These are phyloP conservation scores for Globisporangium cystogenes DNA, from an alignment of 352 stramenopile genomes.

Conservation along the genomic window DNA sequence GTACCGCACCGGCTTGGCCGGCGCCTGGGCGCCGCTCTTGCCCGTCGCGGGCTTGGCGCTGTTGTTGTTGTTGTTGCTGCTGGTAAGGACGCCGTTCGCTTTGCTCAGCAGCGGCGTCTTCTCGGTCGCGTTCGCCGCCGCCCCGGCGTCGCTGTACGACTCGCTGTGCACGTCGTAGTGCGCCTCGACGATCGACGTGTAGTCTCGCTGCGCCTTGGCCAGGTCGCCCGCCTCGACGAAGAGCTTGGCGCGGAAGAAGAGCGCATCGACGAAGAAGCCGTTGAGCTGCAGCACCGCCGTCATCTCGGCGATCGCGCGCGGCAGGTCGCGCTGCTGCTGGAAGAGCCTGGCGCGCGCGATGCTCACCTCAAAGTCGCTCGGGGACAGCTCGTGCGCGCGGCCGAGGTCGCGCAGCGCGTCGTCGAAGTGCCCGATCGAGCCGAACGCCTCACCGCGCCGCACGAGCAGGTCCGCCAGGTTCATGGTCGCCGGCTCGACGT, in stretches of 20 bases:
- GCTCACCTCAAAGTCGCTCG: conserved; percentile 51
- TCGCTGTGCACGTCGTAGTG: conserved; percentile 39
- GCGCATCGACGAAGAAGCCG: conserved; percentile 67
- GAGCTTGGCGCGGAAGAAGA: conserved; percentile 56
- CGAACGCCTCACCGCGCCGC: conserved; percentile 38
- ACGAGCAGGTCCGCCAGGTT: conserved; percentile 26
- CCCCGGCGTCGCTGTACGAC: conserved; percentile 4
- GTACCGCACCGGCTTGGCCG: conserved; percentile 26
- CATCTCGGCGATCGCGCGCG: conserved; percentile 43
- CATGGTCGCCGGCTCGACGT: conserved; percentile 32
- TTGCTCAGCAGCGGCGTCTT: conserved; percentile 15
- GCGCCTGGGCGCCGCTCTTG: not conserved
- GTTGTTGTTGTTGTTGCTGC: not conserved
- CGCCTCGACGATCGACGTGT: conserved; percentile 64
- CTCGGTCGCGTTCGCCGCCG: conserved; percentile 1
- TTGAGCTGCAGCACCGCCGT: conserved; percentile 48
- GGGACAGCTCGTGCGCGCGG: conserved; percentile 32
- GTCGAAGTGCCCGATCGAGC: conserved; percentile 39
- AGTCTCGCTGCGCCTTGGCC: conserved; percentile 43
- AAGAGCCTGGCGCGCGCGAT: conserved; percentile 52
- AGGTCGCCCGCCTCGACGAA: conserved; percentile 34
- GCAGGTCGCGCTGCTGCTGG: conserved; percentile 32
- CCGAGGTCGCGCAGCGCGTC: conserved; percentile 55
- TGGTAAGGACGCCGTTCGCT: not conserved
- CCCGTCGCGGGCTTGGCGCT: not conserved